These are phyloP conservation scores for Leccinum ochraceum DNA, from an alignment of 768 basidiomycete genomes.

Conservation along the genomic window DNA sequence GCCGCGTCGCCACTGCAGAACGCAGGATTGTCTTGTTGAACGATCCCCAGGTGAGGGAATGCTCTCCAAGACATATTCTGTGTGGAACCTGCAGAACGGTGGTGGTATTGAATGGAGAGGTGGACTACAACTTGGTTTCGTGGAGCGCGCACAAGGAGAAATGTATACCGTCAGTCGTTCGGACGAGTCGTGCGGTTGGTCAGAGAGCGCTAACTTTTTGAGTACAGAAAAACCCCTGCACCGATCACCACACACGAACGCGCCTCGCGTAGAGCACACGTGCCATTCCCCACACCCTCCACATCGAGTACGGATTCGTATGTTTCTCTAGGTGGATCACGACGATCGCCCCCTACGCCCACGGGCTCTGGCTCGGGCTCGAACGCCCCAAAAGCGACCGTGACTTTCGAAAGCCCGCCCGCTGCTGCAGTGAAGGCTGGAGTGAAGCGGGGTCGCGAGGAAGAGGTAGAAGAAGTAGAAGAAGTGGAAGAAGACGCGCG, in stretches of 20 bases:
- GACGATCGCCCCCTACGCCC: slow-evolving; percentile 17
- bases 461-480: slow-evolving; percentile 35
- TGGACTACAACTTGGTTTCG: slow-evolving; percentile 58
- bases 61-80: slow-evolving; percentile 44
- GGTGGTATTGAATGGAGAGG: slow-evolving; percentile 47
- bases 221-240: slow-evolving; percentile 19
- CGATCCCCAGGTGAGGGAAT: slow-evolving; percentile 58
- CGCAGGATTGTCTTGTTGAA: slow-evolving; percentile 64
- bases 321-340: slow-evolving; percentile 12
- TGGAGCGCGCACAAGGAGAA: slow-evolving; percentile 65
- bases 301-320: slow-evolving; percentile 19
- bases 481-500: slow-evolving; percentile 42
- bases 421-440: slow-evolving; percentile 26
- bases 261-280: slow-evolving; percentile 15
- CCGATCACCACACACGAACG: slow-evolving; percentile 24
- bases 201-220: slow-evolving; percentile 6
- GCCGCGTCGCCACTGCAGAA: slow-evolving; percentile 61
- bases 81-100: slow-evolving; percentile 53
- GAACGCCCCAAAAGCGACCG: slow-evolving; percentile 35
- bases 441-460: slow-evolving; percentile 53
- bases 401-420: slow-evolving; percentile 30
- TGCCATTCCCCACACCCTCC: slow-evolving; percentile 19
- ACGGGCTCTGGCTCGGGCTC: slow-evolving; percentile 18
- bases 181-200: background rate
- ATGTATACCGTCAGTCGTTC: slow-evolving; percentile 43